Base-by-base conservation (phyloP, 2,329 filamentous ascomycete species). In the Rhytidhysteron rufulum region DNA sequence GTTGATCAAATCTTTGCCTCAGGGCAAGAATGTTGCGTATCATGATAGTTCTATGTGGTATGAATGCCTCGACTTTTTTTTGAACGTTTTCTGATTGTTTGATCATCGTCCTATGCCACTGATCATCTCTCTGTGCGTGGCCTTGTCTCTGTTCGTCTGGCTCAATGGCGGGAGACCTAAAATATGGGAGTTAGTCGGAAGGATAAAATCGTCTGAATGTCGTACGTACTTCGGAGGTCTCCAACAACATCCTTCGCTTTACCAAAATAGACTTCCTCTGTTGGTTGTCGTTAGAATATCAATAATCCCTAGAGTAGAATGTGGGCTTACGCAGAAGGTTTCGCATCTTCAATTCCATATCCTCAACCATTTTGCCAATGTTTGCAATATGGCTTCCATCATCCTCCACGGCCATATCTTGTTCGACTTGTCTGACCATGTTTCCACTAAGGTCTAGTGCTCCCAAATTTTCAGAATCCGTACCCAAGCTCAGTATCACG, bases 341-440 rank as follows among this genome's bases (percentile, higher is more conserved):
- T 51, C 93, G 82, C 93, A 98, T 97, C 78, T 96, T 95, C 65
- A 96, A 81, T 73, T 98, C 93, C 93, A 98, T 97, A 67, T 98
- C 93, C 75, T 98, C 93, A 38, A 98, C 90, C 62, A 98, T 77
- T 52, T 63, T 68, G 40, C 93, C 93, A 45, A 97, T 88, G 68
- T 98, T 98, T 55, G 86, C 87, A 55, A 98, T 93, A 73, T 98
- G 93, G 66, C 86, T 88, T 53, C 86, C 85, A 67, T 97, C 91
- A 57, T 84, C 85, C 54, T 95, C 88, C 27, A 96, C 87, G 7
- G 87, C 81, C 63, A 95, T 75, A 67, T 97, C 90, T 60, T 86
- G 82, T 73, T 98, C 91, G 38, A 96, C 82, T 74, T 98, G 93
- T 47, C 93, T 82, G 43, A 93, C 97, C 89, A 98, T 93, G 74